phyloP scores from a whole-genome alignment of 352 stramenopile species.

The Phytophthora podocarpi region DNA sequence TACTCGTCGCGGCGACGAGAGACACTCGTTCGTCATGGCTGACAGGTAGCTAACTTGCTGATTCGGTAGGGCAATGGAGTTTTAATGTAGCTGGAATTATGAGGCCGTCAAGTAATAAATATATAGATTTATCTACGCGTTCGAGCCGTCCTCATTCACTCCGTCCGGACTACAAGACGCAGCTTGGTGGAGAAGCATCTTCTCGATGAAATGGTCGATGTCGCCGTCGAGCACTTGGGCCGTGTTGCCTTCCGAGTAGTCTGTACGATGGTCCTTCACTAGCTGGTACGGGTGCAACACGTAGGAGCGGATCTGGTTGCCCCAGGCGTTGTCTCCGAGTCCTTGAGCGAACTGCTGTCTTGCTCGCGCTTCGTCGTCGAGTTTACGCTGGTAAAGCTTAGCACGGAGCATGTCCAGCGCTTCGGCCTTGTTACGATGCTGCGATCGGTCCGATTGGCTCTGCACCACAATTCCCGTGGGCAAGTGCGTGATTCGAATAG shows the following conservation, averaged over 20 bases:
- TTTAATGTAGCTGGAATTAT: conserved; percentile 3
- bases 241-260: conserved; percentile 88
- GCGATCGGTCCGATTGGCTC: conserved; percentile 94
- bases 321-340: conserved; percentile 80
- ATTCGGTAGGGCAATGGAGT: not conserved
- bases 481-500: conserved; percentile 95
- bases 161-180: not conserved
- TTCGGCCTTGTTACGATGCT: conserved; percentile 94
- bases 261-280: conserved; percentile 96
- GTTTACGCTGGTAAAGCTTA: conserved; percentile 73
- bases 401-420: conserved; percentile 87
- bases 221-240: conserved; percentile 92
- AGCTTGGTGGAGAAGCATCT: conserved; percentile 63
- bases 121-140: conserved; percentile 14
- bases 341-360: conserved; percentile 66
- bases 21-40: conserved; percentile 35
- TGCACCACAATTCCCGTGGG: conserved; percentile 94
- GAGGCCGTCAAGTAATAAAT: conserved; percentile 19
- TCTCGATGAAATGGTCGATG: conserved; percentile 81
- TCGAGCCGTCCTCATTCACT: not conserved
- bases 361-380: conserved; percentile 52
- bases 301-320: conserved; percentile 96
- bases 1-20: conserved; percentile 21
- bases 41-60: conserved; percentile 20
- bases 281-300: conserved; percentile 98